These are phyloP conservation scores for Hydnum rufescens DNA, from an alignment of 768 basidiomycete species.

Conservation along the genomic window DNA sequence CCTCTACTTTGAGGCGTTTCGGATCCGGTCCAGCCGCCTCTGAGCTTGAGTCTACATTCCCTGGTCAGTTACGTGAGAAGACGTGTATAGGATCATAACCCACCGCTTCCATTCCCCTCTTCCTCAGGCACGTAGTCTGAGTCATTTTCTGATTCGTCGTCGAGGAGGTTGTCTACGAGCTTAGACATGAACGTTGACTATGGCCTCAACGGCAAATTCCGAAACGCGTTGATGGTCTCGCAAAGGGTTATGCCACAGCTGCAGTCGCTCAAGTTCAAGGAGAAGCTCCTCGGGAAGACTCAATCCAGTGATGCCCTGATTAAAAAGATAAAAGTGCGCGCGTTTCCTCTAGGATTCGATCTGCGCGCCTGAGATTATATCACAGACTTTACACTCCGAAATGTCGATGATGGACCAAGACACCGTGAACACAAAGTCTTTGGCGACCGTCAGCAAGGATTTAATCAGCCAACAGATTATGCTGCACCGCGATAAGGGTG, in stretches of 20 bases:
- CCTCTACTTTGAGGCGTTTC: neutral
- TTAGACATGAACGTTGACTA: no score
- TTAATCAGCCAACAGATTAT: conserved; percentile 62
- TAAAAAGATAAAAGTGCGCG: conserved; percentile 53
- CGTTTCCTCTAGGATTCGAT: neutral
- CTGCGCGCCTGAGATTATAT: no score
- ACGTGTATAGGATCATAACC: neutral
- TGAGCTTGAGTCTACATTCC: neutral
- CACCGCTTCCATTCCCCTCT: neutral
- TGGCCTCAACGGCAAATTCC: no score
- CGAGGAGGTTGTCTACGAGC: neutral
- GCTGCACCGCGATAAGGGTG: conserved; percentile 86
- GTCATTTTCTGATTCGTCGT: neutral
- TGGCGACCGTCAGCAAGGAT: conserved; percentile 51
- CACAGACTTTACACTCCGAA: conserved; percentile 21
- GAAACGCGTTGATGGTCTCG: no score
- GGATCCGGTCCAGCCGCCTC: neutral
- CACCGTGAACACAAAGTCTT: conserved; percentile 49
- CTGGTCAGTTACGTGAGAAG: neutral
- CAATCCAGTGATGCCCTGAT: conserved; percentile 63
- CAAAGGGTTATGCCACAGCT: no score
- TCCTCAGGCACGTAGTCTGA: neutral
- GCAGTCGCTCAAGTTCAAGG: conserved; percentile 35
- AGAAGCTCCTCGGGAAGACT: conserved; percentile 61
- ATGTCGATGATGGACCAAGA: conserved; percentile 79